Conservation (phyloP, 1,284 basidiomycete species). For the Ganoderma sinense region DNA sequence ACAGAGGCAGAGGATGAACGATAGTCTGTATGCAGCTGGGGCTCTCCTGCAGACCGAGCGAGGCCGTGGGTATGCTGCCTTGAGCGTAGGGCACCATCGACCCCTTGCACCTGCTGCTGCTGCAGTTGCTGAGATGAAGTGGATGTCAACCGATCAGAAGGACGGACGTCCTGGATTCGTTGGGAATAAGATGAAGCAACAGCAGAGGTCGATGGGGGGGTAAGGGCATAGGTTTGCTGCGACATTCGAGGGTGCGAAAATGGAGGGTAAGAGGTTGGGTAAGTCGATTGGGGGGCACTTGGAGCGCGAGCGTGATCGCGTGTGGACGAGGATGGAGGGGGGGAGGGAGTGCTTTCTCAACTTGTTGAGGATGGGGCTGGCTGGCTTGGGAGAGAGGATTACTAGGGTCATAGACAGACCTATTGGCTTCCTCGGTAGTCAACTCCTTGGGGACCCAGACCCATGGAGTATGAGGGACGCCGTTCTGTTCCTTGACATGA, state of each 20-base stretch:
- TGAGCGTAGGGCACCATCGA: conserved; percentile 17
- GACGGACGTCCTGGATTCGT: background rate
- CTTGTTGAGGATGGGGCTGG: conserved; percentile 16
- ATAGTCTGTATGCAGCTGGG: conserved; percentile 17
- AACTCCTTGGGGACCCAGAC: conserved; percentile 45
- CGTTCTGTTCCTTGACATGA: conserved; percentile 30
- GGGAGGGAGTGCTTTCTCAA: conserved; percentile 20
- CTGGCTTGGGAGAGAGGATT: conserved; percentile 15
- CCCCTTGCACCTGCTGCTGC: conserved; percentile 12
- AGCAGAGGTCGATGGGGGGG: conserved; percentile 26
- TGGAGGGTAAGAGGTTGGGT: background rate
- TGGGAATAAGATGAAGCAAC: conserved; percentile 30
- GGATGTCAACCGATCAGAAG: background rate
- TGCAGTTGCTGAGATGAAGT: conserved; percentile 17
- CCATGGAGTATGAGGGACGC: conserved; percentile 46
- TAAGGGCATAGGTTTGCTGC: background rate
- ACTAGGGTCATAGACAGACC: conserved; percentile 9
- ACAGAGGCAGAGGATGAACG: conserved; percentile 20
- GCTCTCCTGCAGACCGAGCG: conserved; percentile 16
- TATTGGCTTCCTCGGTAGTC: conserved; percentile 29
- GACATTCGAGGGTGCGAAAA: conserved; percentile 1
- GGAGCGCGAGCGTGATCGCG: conserved; percentile 20
- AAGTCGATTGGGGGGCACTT: conserved; percentile 8
- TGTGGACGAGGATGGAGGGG: conserved; percentile 13
- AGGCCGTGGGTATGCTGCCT: conserved; percentile 26